Evolutionary conservation across 2,329 filamentous ascomycete genomes (phyloP), one percentile per base, ranked within the genome.

Genomic region (Claviceps pazoutovae): DNA sequence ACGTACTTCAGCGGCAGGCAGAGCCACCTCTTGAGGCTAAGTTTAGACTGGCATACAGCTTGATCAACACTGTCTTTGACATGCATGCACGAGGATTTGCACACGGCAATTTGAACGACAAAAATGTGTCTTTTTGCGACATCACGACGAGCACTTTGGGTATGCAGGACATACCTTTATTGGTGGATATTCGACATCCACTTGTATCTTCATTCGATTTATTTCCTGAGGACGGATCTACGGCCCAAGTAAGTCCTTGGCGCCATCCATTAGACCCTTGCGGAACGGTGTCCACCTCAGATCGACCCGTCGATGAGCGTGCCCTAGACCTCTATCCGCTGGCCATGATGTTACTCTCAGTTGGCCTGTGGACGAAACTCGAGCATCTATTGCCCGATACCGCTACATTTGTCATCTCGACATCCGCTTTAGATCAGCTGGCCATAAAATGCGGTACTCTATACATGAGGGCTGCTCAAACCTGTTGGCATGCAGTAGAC

Each of bases 191-290:
- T 48, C 74, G 84, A 21, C 74, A 80, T 8, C 86, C 86, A 2
- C 74, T 87, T 3, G 69, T 89, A 44, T 83, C 83, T 1, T 84
- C 84, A 0, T 90, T 88, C 58, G 85, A 90, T 56, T 66, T 89
- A 3, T 91, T 90, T 61, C 56, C 64, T 0, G 66, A 68, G 19
- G 63, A 64, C 17, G 46, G 50, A 0, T 51, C 58, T 11, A 23
- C 55, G 1, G 8, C 53, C 2, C 51, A 49, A n/a, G 51, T 52
- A 9, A 65, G 66, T 6, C 61, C 68, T 2, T 69, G 68, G 16
- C 76, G 79, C n/a, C 84, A 89, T 61, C 81, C 83, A 0, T 71
- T 84, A 3, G 79, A 83, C 58, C 78, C 79, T 4, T 69, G 74
- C 13, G 73, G 70, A 3, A 74, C 73, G 0, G 62, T 70, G 4